Percentiles rank a stretch among this genome's conserved stretches.
Conservation (phyloP, 2,329 filamentous ascomycete species). For the Dendrostoma leiphaemia region DNA sequence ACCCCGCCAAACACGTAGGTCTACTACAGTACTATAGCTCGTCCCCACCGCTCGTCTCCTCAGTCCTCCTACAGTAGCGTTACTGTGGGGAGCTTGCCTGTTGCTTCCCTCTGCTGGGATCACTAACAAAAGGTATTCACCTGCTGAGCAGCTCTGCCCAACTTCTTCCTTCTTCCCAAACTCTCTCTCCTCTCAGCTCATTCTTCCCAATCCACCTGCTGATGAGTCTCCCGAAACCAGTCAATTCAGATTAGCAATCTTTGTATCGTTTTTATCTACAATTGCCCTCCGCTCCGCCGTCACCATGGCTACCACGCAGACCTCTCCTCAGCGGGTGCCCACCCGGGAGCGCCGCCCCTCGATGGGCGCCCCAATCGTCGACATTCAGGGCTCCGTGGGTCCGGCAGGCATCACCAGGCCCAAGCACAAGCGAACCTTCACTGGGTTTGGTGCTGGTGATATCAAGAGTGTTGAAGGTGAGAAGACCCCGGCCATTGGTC, state of each 20-base stretch:
- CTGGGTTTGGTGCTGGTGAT: constrained; percentile 84
- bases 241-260: too few species aligned
- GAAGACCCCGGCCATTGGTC: constrained; percentile 21
- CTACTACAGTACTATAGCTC: not conserved
- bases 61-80: not conserved
- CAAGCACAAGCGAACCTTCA: constrained; percentile 97
- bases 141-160: too few species aligned
- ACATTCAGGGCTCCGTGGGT: constrained; percentile 83
- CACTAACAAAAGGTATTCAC: too few species aligned
- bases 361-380: constrained; percentile 76
- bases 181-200: not conserved
- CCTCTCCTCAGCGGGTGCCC: constrained; percentile 37
- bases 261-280: too few species aligned
- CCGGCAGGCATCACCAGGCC: constrained; percentile 81
- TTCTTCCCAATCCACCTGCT: too few species aligned
- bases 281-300: not conserved
- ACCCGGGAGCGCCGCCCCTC: constrained; percentile 78
- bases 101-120: too few species aligned
- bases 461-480: constrained; percentile 91
- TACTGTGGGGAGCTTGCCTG: not conserved
- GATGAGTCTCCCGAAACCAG: too few species aligned
- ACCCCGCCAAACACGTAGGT: constrained; percentile 9
- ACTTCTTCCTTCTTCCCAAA: not conserved
- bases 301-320: constrained; percentile 27
- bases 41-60: not conserved